phyloP scores from a whole-genome alignment of 2,329 filamentous ascomycete species.

The Didymella pomorum region DNA sequence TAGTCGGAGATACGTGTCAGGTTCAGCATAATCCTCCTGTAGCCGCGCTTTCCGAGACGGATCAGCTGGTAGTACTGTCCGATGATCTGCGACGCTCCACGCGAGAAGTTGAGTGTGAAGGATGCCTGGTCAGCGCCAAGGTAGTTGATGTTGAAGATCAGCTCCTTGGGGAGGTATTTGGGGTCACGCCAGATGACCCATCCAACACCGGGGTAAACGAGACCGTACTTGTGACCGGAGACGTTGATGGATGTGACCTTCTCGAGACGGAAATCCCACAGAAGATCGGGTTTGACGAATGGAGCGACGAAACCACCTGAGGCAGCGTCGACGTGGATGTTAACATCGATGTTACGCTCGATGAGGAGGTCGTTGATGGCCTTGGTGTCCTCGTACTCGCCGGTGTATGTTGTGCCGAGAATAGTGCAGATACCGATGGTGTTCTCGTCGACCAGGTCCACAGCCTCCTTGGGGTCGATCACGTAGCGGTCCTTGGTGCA shows the following conservation, averaged over 20 bases:
- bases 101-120: conserved; percentile 97
- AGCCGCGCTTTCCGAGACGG: conserved; percentile 90
- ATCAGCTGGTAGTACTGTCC: conserved; percentile 98
- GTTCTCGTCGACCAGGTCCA: conserved; percentile 71
- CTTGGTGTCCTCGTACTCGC: conserved; percentile 91
- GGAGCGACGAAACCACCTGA: conserved; percentile 92
- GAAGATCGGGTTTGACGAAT: conserved; percentile 81
- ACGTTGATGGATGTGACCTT: conserved; percentile 94
- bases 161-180: conserved; percentile 75
- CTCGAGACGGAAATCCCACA: conserved; percentile 91
- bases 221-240: conserved; percentile 86
- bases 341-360: conserved; percentile 76
- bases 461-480: conserved; percentile 69
- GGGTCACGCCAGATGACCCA: conserved; percentile 89
- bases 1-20: conserved; percentile 90
- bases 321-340: conserved; percentile 94
- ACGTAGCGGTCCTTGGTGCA: conserved; percentile 69
- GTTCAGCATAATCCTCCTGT: conserved; percentile 92
- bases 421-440: conserved; percentile 92
- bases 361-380: conserved; percentile 86
- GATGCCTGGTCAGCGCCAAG: conserved; percentile 93
- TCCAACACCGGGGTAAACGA: conserved; percentile 85
- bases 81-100: conserved; percentile 92
- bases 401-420: conserved; percentile 91
- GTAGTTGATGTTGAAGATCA: conserved; percentile 99